Evolutionary conservation across 108 stramenopile species (phyloP), one percentile per base, ranked within the genome.

Genomic region (Nannochloropsis salina): DNA sequence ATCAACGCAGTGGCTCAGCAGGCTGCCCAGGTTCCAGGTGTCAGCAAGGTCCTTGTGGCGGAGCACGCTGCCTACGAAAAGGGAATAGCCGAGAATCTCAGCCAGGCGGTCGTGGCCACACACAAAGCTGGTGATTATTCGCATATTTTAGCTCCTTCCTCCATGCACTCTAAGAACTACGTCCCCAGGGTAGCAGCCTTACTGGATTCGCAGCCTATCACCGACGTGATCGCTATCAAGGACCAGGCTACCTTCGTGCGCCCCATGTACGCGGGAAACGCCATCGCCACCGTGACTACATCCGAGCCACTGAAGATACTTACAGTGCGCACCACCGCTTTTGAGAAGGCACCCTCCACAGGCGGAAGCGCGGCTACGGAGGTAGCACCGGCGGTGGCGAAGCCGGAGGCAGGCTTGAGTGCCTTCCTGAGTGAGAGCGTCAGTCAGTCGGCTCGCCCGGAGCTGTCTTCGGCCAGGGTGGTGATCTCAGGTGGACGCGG

Each of bases 251-350:
- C 89, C 90, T 98, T 97, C 88, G 90, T 94, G 84, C 95, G 99
- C 15, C 98, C 99, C 51, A 96, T 98, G 93, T 99, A 99, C 87
- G 99, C 99, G 83, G 99, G 99, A 86, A 99, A 99, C 90, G 98
- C 97, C 42, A 92, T 99, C 87, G 96, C 95, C 44, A 98, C 95
- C 85, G 97, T 99, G 82, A 87, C 93, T 83, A 85, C 94, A 80
- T 90, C 89, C 45, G 94, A 93, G 82, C 85, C 94, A 10, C 86
- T 95, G 81, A 97, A 96, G 91, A 85, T 98, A 8, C 82, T 97
- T 42, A 93, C 96, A 11, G 86, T 99, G 42, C 94, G 99, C 47
- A 93, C 96, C 42, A 99, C 99, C 9, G 91, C 94, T 42, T 99
- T 99, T 91, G 98, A 98, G 31, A 99, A 98, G 92, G 96, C 97